These are phyloP conservation scores for Prunus fruticosa DNA, from an alignment of 306 rosid genomes.

Conservation along the genomic window DNA sequence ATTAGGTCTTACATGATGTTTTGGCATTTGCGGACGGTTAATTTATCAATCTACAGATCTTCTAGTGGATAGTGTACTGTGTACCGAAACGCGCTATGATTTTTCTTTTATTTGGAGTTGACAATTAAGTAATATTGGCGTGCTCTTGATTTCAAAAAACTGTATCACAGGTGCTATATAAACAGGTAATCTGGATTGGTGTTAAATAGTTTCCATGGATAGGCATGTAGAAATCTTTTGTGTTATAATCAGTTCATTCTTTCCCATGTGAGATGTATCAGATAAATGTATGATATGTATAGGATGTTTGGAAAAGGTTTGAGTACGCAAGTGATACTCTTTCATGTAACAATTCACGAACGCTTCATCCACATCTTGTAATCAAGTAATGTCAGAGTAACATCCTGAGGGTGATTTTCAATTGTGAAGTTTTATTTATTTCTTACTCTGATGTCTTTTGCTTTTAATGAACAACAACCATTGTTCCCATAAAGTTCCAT, in stretches of 20 bases:
- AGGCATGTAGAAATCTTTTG: background rate
- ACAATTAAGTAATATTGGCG: background rate
- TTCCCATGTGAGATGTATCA: background rate
- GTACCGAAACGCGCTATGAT: background rate
- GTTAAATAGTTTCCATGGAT: background rate
- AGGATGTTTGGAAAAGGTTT: background rate
- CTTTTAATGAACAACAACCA: slow-evolving; percentile 3
- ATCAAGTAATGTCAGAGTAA: background rate
- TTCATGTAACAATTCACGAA: background rate
- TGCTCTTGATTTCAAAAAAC: background rate
- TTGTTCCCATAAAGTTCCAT: too few species aligned
- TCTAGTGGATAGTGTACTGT: background rate
- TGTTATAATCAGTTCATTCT: background rate
- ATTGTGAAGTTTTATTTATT: background rate
- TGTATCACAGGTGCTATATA: too few species aligned
- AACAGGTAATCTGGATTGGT: too few species aligned
- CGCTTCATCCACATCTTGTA: background rate
- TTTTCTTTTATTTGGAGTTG: background rate
- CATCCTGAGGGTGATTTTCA: background rate
- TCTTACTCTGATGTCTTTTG: background rate
- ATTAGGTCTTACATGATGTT: background rate
- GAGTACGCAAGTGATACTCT: background rate
- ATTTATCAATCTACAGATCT: background rate
- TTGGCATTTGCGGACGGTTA: background rate
- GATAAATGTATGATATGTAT: background rate